These are phyloP conservation scores for Castanospermum australe DNA, from an alignment of 306 rosid species.

Conservation along the genomic window DNA sequence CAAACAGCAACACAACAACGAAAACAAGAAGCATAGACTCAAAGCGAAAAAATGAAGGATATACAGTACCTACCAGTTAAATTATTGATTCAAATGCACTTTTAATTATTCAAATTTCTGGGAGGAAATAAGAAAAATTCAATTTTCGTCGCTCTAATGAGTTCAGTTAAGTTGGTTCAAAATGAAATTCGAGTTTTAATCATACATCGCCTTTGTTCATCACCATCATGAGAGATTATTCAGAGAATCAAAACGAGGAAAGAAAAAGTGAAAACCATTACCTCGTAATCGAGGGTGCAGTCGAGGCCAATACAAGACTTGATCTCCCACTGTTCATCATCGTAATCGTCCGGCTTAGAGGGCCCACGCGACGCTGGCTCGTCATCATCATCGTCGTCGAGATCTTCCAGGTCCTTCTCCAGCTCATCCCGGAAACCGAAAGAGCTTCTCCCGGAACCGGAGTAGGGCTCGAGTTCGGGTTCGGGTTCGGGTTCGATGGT, in stretches of 20 bases:
- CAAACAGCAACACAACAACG: not conserved
- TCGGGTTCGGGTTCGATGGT: constrained; percentile 41
- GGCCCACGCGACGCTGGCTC: constrained; percentile 15
- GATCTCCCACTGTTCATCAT: constrained; percentile 83
- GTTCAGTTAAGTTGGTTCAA: not conserved
- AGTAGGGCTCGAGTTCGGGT: constrained; percentile 22
- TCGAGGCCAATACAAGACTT: constrained; percentile 79
- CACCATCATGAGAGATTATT: not conserved
- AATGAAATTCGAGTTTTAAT: not conserved
- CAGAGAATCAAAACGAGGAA: not conserved
- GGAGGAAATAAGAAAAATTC: not conserved
- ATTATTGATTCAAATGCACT: not conserved
- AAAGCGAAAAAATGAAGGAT: not conserved
- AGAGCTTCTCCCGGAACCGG: constrained; percentile 1
- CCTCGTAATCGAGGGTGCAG: constrained; percentile 87
- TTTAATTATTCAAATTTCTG: not conserved
- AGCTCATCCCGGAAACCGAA: constrained; percentile 23
- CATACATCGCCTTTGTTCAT: not conserved
- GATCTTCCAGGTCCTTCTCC: constrained; percentile 55
- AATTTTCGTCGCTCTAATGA: not conserved
- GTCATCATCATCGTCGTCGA: constrained; percentile 42
- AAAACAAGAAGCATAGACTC: not conserved
- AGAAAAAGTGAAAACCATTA: constrained; percentile 3
- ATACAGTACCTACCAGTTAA: not conserved
- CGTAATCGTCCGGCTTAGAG: constrained; percentile 60